phyloP scores from a whole-genome alignment of 2,329 filamentous ascomycete genomes.

The Aspergillus awamori region DNA sequence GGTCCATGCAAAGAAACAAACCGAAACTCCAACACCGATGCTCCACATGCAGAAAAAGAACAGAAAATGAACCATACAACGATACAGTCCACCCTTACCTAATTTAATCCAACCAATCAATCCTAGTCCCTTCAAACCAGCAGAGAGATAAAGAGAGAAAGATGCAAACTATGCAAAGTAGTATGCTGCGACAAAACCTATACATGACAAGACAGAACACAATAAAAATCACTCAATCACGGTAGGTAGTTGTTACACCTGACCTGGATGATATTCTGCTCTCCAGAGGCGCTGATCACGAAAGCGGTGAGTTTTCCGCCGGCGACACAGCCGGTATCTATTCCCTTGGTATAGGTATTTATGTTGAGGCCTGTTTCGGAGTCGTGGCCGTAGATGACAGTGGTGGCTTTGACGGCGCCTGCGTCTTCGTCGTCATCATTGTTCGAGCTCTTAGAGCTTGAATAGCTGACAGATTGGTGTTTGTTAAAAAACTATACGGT shows the following conservation, averaged over 20 bases:
- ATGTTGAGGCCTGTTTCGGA: slow-evolving; percentile 70
- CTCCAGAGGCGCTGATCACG: slow-evolving; percentile 64
- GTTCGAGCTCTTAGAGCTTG: slow-evolving; percentile 20
- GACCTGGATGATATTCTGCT: slow-evolving; percentile 47
- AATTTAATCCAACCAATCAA: background rate
- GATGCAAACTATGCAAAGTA: background rate
- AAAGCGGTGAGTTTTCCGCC: slow-evolving; percentile 77
- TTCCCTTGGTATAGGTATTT: slow-evolving; percentile 73
- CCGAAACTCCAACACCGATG: background rate
- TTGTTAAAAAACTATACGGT: slow-evolving; percentile 54
- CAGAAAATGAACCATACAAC: background rate
- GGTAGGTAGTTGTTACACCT: slow-evolving; percentile 40
- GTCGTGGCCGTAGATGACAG: slow-evolving; percentile 88
- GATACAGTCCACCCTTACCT: background rate
- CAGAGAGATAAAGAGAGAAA: slow-evolving; percentile 1
- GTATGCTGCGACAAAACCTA: background rate
- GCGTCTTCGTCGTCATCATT: slow-evolving; percentile 17
- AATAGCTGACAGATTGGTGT: slow-evolving; percentile 41
- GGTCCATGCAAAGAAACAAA: background rate
- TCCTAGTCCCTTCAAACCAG: slow-evolving; percentile 10
- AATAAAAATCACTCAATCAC: slow-evolving; percentile 8
- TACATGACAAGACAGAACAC: background rate
- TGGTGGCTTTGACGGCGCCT: slow-evolving; percentile 50
- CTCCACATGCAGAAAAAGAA: background rate
- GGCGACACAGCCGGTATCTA: slow-evolving; percentile 81